Evolutionary conservation across 1,139 yeast species (phyloP).

Genomic region (Candida glucosophila): DNA sequence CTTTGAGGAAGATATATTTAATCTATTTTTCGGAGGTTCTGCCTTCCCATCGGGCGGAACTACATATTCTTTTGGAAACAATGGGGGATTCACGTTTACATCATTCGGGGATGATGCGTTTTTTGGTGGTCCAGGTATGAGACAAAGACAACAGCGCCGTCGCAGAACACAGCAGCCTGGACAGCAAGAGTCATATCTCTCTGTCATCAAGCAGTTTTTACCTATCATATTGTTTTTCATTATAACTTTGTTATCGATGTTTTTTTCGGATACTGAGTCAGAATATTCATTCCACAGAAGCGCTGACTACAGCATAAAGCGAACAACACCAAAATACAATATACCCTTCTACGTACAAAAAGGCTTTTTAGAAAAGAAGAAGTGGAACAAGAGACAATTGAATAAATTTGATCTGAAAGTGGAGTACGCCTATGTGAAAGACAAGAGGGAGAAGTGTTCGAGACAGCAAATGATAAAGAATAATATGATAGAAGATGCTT

Average conservation of each 20-base stretch:
- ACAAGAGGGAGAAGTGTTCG: constrained; percentile 49
- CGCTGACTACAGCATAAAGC: constrained; percentile 34
- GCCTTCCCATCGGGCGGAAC: constrained; percentile 16
- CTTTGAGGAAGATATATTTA: constrained; percentile 59
- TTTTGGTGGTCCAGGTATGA: no score
- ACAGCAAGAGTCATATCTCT: constrained; percentile 23
- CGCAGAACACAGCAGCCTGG: constrained; percentile 15
- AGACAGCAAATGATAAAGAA: constrained; percentile 53
- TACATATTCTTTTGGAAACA: constrained; percentile 37
- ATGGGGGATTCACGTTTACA: constrained; percentile 42
- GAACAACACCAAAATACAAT: constrained; percentile 49
- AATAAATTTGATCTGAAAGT: constrained; percentile 59
- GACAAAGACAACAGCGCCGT: constrained; percentile 9
- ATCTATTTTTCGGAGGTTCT: constrained; percentile 66
- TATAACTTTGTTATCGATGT: constrained; percentile 48
- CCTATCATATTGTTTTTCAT: constrained; percentile 50
- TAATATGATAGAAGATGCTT: constrained; percentile 61
- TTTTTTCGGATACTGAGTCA: constrained; percentile 44
- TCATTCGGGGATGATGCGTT: constrained; percentile 40
- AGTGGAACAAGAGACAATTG: constrained; percentile 25
- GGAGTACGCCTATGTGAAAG: constrained; percentile 52
- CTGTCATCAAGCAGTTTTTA: constrained; percentile 40
- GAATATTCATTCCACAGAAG: constrained; percentile 38
- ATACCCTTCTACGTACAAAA: constrained; percentile 61
- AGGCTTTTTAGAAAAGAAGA: constrained; percentile 35